A percentile compares a stretch with the other conserved stretches of the same genome.
These are phyloP conservation scores for Penicillium salamii DNA, from an alignment of 495 filamentous ascomycete species.

Conservation along the genomic window DNA sequence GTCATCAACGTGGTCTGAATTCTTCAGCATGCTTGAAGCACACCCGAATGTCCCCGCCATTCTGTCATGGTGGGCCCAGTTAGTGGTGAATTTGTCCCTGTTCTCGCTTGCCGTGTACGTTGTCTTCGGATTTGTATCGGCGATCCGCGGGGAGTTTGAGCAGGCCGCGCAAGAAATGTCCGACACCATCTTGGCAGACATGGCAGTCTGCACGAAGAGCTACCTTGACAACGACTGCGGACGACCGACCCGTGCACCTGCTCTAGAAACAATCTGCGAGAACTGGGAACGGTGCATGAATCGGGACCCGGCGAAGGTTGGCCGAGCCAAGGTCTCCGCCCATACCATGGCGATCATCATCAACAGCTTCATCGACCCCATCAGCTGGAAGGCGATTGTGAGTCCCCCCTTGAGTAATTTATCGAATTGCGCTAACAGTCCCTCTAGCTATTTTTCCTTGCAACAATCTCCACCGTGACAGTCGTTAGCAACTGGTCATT, in stretches of 20 bases:
- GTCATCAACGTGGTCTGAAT: slow-evolving; percentile 46
- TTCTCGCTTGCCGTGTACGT: slow-evolving; percentile 64
- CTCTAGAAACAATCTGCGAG: slow-evolving; percentile 67
- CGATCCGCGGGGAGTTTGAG: slow-evolving; percentile 74
- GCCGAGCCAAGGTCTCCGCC: slow-evolving; percentile 65
- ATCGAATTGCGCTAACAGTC: slow-evolving; percentile 10
- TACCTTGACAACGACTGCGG: slow-evolving; percentile 74
- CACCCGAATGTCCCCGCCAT: slow-evolving; percentile 86
- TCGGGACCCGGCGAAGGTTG: slow-evolving; percentile 62
- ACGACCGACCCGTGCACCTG: slow-evolving; percentile 60
- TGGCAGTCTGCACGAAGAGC: slow-evolving; percentile 63
- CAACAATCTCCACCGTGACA: slow-evolving; percentile 41
- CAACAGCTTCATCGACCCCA: slow-evolving; percentile 67
- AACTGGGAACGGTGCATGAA: slow-evolving; percentile 88
- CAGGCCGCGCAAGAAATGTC: slow-evolving; percentile 63
- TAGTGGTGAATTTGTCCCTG: slow-evolving; percentile 74
- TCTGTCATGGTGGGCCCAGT: slow-evolving; percentile 79
- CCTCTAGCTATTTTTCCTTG: slow-evolving; percentile 40
- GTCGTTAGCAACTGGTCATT: slow-evolving; percentile 49
- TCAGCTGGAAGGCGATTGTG: slow-evolving; percentile 72
- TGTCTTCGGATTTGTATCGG: slow-evolving; percentile 64
- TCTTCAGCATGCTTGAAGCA: slow-evolving; percentile 67
- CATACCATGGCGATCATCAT: slow-evolving; percentile 79
- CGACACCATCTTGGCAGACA: slow-evolving; percentile 65
- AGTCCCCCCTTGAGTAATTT: slow-evolving; percentile 12